Base-by-base conservation (phyloP, 2,329 filamentous ascomycete genomes). In the Colletotrichum sp. region DNA sequence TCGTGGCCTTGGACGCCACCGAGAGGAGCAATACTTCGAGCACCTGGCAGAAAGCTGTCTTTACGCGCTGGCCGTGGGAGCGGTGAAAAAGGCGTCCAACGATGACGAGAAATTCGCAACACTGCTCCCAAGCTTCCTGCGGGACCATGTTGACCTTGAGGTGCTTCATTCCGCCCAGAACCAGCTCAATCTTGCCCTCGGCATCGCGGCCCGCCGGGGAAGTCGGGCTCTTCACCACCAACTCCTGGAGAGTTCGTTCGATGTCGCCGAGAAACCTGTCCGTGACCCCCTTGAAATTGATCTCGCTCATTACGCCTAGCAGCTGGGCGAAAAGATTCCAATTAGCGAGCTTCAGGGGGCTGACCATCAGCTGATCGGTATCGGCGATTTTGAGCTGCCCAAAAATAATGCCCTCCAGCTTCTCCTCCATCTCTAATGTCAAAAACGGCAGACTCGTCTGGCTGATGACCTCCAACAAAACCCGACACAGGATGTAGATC, bases 271-370 rank as follows among this genome's bases (percentile, higher is more conserved):
- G 89, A 81, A 98, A 99, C 63, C 95, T 92, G 70, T 92, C 91
- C 5, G 95, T 93, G 61, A 99, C 96, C 71, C 93, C 94, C 18
- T 92, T 87, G 83, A 99, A 98, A 81, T 97, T 96, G 78, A 97
- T 93, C 59, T 94, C 94, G 84, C 97, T 98, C 94, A 99, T 98
- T 52, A 96, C 94, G n/a, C 97, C 97, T 1, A 99, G 90, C 5
- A 99, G 88, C 80, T 98, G 95, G 24, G 95, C 94, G 82, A 98
- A 98, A 4, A 99, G 92, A 74, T 95, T 94, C 96, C 96, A 99
- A 80, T 99, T 99, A 16, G 97, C 95, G 84, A 97, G 92, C 78
- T 96, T 95, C 28, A 98, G 87, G 1, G 95, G 93, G 0, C 96
- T 98, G 10, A 93, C 88, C 76, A 92, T 88, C 5, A 96, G 87